These are phyloP conservation scores for Heteromeles arbutifolia DNA, from an alignment of 306 rosid species.

Conservation along the genomic window DNA sequence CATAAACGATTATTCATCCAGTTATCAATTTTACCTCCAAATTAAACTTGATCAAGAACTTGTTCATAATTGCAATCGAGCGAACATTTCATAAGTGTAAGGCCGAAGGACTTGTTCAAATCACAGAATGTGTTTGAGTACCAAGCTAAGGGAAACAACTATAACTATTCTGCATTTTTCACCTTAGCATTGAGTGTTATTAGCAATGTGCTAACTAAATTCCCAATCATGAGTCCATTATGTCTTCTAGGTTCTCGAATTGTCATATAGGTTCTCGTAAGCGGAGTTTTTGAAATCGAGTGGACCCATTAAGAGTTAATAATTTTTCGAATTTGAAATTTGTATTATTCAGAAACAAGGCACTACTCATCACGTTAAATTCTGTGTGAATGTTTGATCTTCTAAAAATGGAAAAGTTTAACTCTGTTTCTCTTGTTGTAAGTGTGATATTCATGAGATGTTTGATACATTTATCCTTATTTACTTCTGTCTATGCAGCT, in stretches of 20 bases:
- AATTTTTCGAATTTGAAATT: neutral
- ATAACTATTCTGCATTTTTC: neutral
- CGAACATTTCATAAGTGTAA: neutral
- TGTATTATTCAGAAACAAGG: neutral
- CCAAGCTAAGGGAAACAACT: neutral
- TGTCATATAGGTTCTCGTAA: neutral
- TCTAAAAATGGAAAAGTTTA: neutral
- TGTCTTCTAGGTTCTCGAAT: neutral
- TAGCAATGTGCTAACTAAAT: neutral
- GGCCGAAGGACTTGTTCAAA: neutral
- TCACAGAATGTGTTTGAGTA: neutral
- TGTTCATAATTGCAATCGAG: neutral
- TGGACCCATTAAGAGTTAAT: neutral
- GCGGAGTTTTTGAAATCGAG: neutral
- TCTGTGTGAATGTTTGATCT: neutral
- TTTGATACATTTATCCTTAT: neutral
- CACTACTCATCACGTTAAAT: neutral
- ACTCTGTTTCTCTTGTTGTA: neutral
- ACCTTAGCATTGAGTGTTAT: neutral
- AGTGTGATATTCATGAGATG: neutral
- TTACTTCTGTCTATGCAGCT: constrained; percentile 45
- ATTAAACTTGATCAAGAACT: neutral
- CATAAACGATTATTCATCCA: neutral
- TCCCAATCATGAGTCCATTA: neutral
- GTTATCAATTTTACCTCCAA: neutral